Base-by-base conservation (phyloP, 306 rosid species). In the Trichosanthes cucumerina region DNA sequence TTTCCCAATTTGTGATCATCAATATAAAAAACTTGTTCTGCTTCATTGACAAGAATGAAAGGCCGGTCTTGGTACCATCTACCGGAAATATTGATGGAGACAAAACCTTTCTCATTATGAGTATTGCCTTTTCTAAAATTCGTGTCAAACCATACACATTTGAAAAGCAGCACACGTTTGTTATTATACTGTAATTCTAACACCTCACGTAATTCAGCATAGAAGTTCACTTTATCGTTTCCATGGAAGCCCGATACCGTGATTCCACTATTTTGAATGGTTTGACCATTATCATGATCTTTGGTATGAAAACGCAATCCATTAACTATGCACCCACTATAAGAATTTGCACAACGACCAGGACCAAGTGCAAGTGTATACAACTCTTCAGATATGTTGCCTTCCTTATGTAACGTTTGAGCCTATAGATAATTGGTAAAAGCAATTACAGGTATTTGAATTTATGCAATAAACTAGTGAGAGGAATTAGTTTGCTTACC, bases 11-110 rank as follows among this genome's bases (percentile, higher is more conserved):
- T 71, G 33, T 41, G 8, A 44, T 71, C 78, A 58, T 57, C 26
- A 16, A 80, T 23, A 80, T 70, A 57, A 44, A 80, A 56, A 10
- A 80, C 72, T 80, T 80, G 72, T 43, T 69, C 36, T 3, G 82
- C 82, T 57, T 71, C 58, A 16, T 4, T 43, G 2, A 57, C 60
- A 41, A 70, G 56, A 21, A 71, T 71, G 21, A 68, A 80, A 1
- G 62, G 82, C 9, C n/a, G 57, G 43, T 46, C 9, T 9, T 31
- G 11, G 63, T 72, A 70, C 60, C 78, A 70, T 0, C 7, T 10
- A 21, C 10, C 21, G 31, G 23, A 44, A 18, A 65, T 11, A 56
- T 57, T 57, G 23, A 70, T 73, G 24, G 50, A 39, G 10, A 68
- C 33, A 7, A 80, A 53, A 59, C 63, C 53, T 31, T 54, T 41